Evolutionary conservation across 345 rosid genomes (phyloP), one percentile per base, ranked within the genome.

Genomic region (Gossypium turneri): DNA sequence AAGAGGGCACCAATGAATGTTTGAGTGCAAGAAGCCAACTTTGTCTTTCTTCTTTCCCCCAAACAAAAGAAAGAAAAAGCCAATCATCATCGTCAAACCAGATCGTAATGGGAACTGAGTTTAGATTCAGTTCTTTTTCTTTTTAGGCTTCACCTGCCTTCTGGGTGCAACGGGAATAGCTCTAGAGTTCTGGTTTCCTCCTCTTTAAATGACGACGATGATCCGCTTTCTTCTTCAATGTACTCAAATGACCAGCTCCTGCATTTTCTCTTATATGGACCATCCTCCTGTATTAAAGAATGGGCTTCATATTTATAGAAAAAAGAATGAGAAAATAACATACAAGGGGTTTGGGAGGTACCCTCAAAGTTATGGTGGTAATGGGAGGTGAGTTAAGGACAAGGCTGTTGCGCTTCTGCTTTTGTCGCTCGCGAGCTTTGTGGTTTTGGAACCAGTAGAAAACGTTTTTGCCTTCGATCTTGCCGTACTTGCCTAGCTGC

Each of bases 391-490:
- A 78, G 62, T 82, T 78, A 65, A 88, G 76, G 70, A 87, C 88
- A 44, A 89, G 87, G 53, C 83, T 87, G 83, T 80, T 90, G 71
- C 98, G 92, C 81, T 94, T 94, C 81, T 88, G 97, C 81, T 94
- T 94, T 75, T 94, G 98, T 72, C 99, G 87, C 88, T 95, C 99
- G 3, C 99, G 96, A 2, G 99, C 99, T 89, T 95, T 95, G 88
- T 95, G 99, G 85, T 95, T 95, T 59, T 95, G 99, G 81, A 95
- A 95, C 99, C 99, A 95, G 80, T 94, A 94, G 75, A 94, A 94
- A 38, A 94, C 98, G 73, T 94, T 94, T 67, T 94, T 94, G 12
- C 98, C 98, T 86, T 94, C 97, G 60, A 94, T 94, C 90, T 92
- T 94, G 13, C 98, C 98, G 60, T 86, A 93, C 80, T 89, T 90